A percentile compares a stretch with the other conserved stretches of the same genome.
phyloP scores from a whole-genome alignment of 768 basidiomycete genomes.

The Rhodotorula graminis region DNA sequence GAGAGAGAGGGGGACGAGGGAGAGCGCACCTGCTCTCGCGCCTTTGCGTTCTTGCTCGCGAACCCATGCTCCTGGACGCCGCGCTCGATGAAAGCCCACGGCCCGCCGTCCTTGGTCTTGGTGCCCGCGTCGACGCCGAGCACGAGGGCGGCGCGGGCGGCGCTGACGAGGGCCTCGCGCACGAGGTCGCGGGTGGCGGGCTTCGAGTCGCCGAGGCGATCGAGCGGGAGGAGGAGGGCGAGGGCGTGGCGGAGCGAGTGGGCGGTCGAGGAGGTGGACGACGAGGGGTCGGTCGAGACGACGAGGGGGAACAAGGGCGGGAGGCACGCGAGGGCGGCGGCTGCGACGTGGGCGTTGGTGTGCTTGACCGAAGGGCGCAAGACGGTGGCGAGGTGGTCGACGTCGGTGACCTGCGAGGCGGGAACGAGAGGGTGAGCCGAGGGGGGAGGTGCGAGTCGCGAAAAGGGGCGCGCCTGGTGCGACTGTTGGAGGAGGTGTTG shows the following conservation, averaged over 20 bases:
- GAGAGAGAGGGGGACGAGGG: too few species aligned
- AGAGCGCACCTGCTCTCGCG: conserved; percentile 71
- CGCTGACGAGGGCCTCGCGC: conserved; percentile 65
- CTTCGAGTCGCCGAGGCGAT: conserved; percentile 72
- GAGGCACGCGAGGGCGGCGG: conserved; percentile 67
- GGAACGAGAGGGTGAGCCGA: neutral
- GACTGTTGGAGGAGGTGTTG: neutral
- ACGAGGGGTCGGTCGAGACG: conserved; percentile 57
- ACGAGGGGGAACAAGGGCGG: conserved; percentile 46
- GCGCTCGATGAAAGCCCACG: conserved; percentile 60
- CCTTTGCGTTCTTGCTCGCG: conserved; percentile 75
- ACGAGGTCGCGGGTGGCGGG: conserved; percentile 69
- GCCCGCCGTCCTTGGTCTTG: conserved; percentile 3
- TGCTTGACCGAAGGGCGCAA: conserved; percentile 72
- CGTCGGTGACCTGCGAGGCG: conserved; percentile 63
- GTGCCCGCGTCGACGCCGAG: conserved; percentile 46
- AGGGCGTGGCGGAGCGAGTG: conserved; percentile 63
- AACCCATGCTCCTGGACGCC: conserved; percentile 67
- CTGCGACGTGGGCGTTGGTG: conserved; percentile 73
- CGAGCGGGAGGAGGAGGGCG: conserved; percentile 67
- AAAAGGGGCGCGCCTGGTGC: too few species aligned
- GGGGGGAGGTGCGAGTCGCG: neutral
- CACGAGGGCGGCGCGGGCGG: conserved; percentile 68
- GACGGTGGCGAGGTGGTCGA: conserved; percentile 63
- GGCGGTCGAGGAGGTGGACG: conserved; percentile 49